Evolutionary conservation across 1,284 basidiomycete species (phyloP).

Genomic region (Megacollybia platyphylla): DNA sequence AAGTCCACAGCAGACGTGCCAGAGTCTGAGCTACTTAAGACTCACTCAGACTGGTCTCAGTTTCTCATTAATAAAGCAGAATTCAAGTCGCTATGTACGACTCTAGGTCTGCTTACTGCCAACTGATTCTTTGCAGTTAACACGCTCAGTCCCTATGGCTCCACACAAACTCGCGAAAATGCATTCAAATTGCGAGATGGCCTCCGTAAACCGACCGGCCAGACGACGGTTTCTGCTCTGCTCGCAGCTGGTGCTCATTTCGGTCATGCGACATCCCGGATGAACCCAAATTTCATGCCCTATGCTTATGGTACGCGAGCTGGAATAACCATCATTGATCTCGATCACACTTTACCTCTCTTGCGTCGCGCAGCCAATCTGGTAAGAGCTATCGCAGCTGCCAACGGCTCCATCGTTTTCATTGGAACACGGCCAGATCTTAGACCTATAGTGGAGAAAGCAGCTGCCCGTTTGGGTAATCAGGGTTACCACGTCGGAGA

Average conservation of each 20-base stretch:
- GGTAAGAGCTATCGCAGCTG: conserved; percentile 70
- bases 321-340: conserved; percentile 88
- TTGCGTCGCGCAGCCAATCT: conserved; percentile 85
- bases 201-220: conserved; percentile 52
- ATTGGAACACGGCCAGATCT: conserved; percentile 81
- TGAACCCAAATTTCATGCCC: conserved; percentile 85
- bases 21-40: conserved; percentile 23
- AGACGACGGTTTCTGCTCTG: conserved; percentile 80
- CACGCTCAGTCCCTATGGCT: conserved; percentile 58
- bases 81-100: conserved; percentile 41
- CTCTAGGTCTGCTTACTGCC: neutral
- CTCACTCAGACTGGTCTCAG: conserved; percentile 48
- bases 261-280: conserved; percentile 74
- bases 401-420: conserved; percentile 82
- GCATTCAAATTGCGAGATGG: conserved; percentile 66
- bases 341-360: conserved; percentile 88
- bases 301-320: conserved; percentile 90
- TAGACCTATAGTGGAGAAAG: conserved; percentile 64
- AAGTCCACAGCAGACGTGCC: conserved; percentile 15
- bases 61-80: conserved; percentile 47
- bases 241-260: conserved; percentile 91
- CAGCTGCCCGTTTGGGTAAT: conserved; percentile 67
- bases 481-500: conserved; percentile 79
- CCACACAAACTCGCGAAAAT: conserved; percentile 60
- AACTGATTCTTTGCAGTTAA: neutral